Base-by-base conservation (phyloP, 805 yeast species). In the Yarrowia deformans region DNA sequence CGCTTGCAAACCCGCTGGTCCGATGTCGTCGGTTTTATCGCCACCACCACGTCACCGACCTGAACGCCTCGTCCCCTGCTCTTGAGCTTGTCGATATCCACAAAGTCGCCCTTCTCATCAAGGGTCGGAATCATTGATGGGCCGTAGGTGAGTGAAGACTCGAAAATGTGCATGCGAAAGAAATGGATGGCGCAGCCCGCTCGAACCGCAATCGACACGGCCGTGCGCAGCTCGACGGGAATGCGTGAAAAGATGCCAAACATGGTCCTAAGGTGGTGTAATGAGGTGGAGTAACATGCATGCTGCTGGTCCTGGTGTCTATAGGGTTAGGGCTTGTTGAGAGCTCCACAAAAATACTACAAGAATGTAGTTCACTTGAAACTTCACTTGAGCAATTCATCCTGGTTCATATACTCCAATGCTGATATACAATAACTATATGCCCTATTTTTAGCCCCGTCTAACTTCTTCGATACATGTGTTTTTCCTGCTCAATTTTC, bases 91-190 rank as follows among this genome's bases (percentile, higher is more conserved):
- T 87, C 81, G 0, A 91, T 90, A 72, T 90, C 90, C n/a, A 91
- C 96, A 76, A 85, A 91, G 77, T 93, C 98, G 64, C 89, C 85
- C 29, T 84, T 79, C 10, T 88, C 85, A 67, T 88, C 87, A 29
- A 95, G 79, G 0, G 98, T 93, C 0, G 98, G 98, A 48, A 95
- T 83, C 99, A 95, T 95, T 35, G 97, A 90, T 75, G 93, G 98
- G 1, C 99, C 99, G 72, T 88, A 81, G 0, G 98, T 91, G 74
- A 88, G 92, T 8, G 93, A 85, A 76, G 89, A 86, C 75, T 91
- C 97, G 75, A 87, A 89, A 18, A 89, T 78, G 75, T 88, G 84
- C 48, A 86, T 86, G 72, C 86, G 90, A 9, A 88, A 76, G 12
- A 93, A 80, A 77, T 93, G 98, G 14, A 78, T 74, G 10, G 74